A percentile compares a stretch with the other conserved stretches of the same genome.
These are phyloP conservation scores for Coniosporium tulheliwenetii DNA, from an alignment of 2,329 filamentous ascomycete genomes.

Conservation along the genomic window DNA sequence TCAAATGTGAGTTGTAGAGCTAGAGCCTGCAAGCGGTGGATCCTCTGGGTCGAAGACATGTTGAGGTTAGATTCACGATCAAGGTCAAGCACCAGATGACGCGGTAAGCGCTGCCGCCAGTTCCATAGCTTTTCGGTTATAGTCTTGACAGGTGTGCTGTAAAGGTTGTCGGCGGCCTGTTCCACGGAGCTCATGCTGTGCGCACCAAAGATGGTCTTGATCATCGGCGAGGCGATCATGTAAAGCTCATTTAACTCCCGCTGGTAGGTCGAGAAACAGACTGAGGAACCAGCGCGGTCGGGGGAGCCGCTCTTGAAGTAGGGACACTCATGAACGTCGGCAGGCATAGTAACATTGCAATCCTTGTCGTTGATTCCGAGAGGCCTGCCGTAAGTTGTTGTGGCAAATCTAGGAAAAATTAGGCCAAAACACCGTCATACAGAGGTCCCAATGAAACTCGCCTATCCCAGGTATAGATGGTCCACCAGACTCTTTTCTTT, in stretches of 20 bases:
- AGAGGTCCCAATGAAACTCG: neutral
- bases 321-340: conserved; percentile 8
- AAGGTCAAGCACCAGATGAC: conserved; percentile 9
- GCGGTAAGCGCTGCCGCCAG: conserved; percentile 12
- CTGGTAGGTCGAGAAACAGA: conserved; percentile 11
- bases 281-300: neutral
- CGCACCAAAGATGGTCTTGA: conserved; percentile 14
- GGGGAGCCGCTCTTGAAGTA: conserved; percentile 16
- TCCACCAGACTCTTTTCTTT: conserved; percentile 25
- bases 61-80: conserved; percentile 7
- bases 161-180: no score
- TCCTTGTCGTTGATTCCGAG: conserved; percentile 27
- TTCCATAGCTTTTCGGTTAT: conserved; percentile 7
- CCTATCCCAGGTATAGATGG: conserved; percentile 26
- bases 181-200: conserved; percentile 1
- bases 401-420: conserved; percentile 15
- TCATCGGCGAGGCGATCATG: conserved; percentile 13
- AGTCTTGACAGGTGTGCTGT: no score
- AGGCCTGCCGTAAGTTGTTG: conserved; percentile 24
- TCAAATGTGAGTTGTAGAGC: conserved; percentile 28
- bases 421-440: neutral
- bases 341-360: conserved; percentile 20
- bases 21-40: conserved; percentile 20
- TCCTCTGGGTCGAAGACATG: conserved; percentile 5
- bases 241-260: conserved; percentile 15